A percentile compares a stretch with the other conserved stretches of the same genome.
Conservation (phyloP, 805 yeast species). For the Danielozyma ontarioensis region DNA sequence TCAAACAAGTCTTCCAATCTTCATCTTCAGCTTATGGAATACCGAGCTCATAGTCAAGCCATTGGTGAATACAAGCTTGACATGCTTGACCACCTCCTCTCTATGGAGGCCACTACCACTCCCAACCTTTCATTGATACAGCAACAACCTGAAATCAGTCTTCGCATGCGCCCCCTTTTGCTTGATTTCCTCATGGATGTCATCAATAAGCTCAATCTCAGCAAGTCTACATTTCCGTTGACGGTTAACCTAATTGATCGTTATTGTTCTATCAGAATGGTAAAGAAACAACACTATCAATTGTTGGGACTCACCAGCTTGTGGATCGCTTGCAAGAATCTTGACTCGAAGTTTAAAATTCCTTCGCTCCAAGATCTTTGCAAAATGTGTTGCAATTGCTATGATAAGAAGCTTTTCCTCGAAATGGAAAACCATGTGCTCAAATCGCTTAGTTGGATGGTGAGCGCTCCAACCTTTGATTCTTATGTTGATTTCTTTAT, state of each 20-base stretch:
- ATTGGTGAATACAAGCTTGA: constrained; percentile 44
- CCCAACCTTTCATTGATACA: constrained; percentile 29
- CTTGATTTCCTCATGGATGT: constrained; percentile 42
- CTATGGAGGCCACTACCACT: constrained; percentile 15
- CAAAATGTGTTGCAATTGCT: constrained; percentile 54
- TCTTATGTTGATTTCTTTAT: constrained; percentile 55
- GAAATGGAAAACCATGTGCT: constrained; percentile 68
- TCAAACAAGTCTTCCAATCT: constrained; percentile 35
- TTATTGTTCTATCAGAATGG: constrained; percentile 40
- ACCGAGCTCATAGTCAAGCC: constrained; percentile 37
- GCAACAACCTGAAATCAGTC: constrained; percentile 42
- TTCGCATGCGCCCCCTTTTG: constrained; percentile 39
- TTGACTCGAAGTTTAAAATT: constrained; percentile 53
- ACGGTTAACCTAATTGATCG: constrained; percentile 42
- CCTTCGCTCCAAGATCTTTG: constrained; percentile 49
- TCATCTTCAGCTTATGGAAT: constrained; percentile 42
- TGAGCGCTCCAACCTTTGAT: constrained; percentile 59
- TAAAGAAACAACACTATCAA: constrained; percentile 42
- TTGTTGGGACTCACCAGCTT: constrained; percentile 39
- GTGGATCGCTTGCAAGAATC: constrained; percentile 42
- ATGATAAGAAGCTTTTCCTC: constrained; percentile 50
- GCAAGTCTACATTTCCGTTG: constrained; percentile 38
- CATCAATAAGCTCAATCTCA: constrained; percentile 34
- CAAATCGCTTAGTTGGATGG: constrained; percentile 59
- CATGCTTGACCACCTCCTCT: constrained; percentile 29